Conservation (phyloP, 1,139 yeast genomes). For the Wickerhamiella infanticola region DNA sequence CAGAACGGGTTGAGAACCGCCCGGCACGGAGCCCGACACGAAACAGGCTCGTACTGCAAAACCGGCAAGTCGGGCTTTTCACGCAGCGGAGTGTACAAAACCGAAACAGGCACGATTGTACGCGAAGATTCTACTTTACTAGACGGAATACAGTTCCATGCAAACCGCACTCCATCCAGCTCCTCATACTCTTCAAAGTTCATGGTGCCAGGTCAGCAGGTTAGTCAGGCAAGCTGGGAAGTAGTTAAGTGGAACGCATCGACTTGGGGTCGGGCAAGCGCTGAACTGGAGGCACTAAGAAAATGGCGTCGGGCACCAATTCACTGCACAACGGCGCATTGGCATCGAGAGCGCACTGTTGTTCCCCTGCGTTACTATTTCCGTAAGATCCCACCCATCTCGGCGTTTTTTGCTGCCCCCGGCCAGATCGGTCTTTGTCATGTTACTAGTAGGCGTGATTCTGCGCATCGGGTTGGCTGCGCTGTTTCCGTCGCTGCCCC, state of each 20-base stretch:
- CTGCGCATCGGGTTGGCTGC: conserved; percentile 16
- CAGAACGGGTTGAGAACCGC: conserved; percentile 76
- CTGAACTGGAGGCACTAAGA: no score
- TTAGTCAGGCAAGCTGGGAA: neutral
- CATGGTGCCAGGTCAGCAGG: conserved; percentile 17
- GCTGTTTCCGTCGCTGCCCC: conserved; percentile 21
- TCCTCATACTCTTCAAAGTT: conserved; percentile 82
- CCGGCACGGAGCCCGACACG: conserved; percentile 73
- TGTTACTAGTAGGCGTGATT: conserved; percentile 10
- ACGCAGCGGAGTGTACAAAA: conserved; percentile 83
- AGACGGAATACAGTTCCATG: conserved; percentile 86
- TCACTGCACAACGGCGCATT: no score
- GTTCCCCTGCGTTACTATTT: no score
- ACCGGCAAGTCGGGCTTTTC: conserved; percentile 63
- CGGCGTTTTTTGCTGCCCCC: no score
- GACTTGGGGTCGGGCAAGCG: no score
- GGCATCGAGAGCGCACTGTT: no score
- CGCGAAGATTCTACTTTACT: conserved; percentile 83
- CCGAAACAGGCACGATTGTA: conserved; percentile 88
- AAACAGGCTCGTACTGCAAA: conserved; percentile 80
- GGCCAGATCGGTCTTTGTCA: neutral
- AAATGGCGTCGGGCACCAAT: no score
- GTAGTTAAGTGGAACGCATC: no score
- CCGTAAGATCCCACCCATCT: no score
- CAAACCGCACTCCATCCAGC: conserved; percentile 70